These are phyloP conservation scores for Candida yuanshanica DNA, from an alignment of 805 yeast species.

Conservation along the genomic window DNA sequence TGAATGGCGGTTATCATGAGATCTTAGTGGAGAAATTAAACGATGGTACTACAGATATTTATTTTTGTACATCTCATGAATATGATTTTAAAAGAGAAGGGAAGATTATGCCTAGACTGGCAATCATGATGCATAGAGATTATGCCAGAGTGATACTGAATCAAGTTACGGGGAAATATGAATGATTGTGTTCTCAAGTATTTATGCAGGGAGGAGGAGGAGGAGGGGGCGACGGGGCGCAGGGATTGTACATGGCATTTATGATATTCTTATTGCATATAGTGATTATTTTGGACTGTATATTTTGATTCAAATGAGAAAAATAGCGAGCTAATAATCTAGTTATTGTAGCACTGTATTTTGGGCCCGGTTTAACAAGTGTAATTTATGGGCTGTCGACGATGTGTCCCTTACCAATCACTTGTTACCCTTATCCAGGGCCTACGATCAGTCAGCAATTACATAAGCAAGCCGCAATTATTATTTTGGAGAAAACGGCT, in stretches of 20 bases:
- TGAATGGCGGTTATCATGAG: slow-evolving; percentile 23
- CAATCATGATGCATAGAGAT: slow-evolving; percentile 14
- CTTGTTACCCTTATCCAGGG: neutral
- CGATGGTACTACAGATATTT: slow-evolving; percentile 11
- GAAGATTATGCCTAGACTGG: slow-evolving; percentile 15
- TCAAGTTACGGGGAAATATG: neutral
- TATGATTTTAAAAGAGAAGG: slow-evolving; percentile 22
- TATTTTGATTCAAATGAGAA: too few relatives aligned
- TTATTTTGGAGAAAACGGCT: neutral
- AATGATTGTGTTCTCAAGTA: neutral
- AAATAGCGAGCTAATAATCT: too few relatives aligned
- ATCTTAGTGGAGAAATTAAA: slow-evolving; percentile 9
- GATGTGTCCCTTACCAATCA: too few relatives aligned
- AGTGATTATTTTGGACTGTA: too few relatives aligned
- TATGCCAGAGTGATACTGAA: slow-evolving; percentile 15
- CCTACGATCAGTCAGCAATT: neutral
- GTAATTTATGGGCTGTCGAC: too few relatives aligned
- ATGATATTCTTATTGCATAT: neutral
- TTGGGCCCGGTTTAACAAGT: too few relatives aligned
- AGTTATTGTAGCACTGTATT: too few relatives aligned
- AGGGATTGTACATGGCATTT: neutral
- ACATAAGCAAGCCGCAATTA: neutral
- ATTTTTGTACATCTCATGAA: slow-evolving; percentile 17
- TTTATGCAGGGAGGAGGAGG: neutral
- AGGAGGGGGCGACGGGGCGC: too few relatives aligned